Conservation (phyloP, 192 early-diverging fungal species). For the Podila verticillata region DNA sequence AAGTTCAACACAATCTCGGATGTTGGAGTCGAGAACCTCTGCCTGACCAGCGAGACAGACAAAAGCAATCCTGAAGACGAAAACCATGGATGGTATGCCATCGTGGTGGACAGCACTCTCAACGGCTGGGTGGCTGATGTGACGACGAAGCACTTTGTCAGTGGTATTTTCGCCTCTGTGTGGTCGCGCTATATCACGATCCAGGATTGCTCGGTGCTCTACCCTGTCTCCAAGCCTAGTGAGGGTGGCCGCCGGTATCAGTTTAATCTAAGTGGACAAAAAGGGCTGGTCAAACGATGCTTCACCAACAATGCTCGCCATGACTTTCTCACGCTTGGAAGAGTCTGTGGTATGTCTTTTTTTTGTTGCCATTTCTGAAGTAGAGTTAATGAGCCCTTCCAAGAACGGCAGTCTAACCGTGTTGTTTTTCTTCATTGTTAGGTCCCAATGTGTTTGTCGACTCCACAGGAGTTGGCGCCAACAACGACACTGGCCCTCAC, state of each 20-base stretch:
- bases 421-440: neutral
- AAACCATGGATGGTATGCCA: conserved; percentile 43
- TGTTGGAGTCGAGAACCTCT: conserved; percentile 40
- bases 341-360: conserved; percentile 34
- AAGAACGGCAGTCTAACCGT: too few species aligned
- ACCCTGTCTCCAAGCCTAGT: conserved; percentile 38
- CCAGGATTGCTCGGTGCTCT: conserved; percentile 43
- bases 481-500: conserved; percentile 46
- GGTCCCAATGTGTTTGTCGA: conserved; percentile 47
- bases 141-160: conserved; percentile 36
- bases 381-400: too few species aligned
- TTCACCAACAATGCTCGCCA: conserved; percentile 40
- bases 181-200: conserved; percentile 46
- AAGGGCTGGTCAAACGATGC: conserved; percentile 47
- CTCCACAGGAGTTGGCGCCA: conserved; percentile 36
- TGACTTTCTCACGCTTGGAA: conserved; percentile 40
- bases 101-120: conserved; percentile 29
- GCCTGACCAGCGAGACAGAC: conserved; percentile 23
- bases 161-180: conserved; percentile 28
- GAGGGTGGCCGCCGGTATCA: conserved; percentile 50
- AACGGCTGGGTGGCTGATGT: conserved; percentile 48
- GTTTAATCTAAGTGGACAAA: conserved; percentile 47
- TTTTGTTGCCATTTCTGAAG: too few species aligned
- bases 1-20: conserved; percentile 38
- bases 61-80: conserved; percentile 31